phyloP scores from a whole-genome alignment of 139 green algal species.

The Micractinium conductrix region DNA sequence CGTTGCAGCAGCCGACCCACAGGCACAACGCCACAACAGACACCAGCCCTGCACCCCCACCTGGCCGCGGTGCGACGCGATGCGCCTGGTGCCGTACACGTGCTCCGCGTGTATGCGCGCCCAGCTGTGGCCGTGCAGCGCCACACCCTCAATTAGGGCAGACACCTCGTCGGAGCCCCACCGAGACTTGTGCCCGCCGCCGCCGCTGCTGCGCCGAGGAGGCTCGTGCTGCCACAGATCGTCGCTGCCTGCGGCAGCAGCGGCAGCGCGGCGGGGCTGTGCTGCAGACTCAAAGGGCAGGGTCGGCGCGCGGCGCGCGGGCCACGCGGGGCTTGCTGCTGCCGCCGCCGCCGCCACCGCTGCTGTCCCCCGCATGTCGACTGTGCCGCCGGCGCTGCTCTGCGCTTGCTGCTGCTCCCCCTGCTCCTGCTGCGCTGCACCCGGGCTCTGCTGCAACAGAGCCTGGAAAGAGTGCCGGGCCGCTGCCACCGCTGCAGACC shows the following conservation, averaged over 20 bases:
- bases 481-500: not conserved
- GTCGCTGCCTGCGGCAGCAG: not conserved
- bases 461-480: slow-evolving; percentile 8
- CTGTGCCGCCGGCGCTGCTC: not conserved
- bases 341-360: not conserved
- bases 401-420: not conserved
- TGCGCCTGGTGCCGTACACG: not conserved
- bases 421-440: not conserved
- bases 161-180: slow-evolving; percentile 28
- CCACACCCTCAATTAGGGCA: slow-evolving; percentile 33
- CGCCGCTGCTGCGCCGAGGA: not conserved
- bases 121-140: slow-evolving; percentile 7
- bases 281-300: too few species aligned
- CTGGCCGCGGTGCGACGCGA: slow-evolving; percentile 7
- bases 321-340: not conserved
- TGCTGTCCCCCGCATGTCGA: not conserved
- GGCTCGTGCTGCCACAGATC: not conserved
- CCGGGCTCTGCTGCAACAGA: not conserved
- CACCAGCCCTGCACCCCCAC: not conserved
- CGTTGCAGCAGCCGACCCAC: too few species aligned
- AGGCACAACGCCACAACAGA: too few species aligned
- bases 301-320: too few species aligned
- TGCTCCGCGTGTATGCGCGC: not conserved
- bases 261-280: not conserved
- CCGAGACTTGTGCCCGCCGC: slow-evolving; percentile 11